Conservation (phyloP, 1,139 yeast species). For the Sugiyamaella xylanicola region DNA sequence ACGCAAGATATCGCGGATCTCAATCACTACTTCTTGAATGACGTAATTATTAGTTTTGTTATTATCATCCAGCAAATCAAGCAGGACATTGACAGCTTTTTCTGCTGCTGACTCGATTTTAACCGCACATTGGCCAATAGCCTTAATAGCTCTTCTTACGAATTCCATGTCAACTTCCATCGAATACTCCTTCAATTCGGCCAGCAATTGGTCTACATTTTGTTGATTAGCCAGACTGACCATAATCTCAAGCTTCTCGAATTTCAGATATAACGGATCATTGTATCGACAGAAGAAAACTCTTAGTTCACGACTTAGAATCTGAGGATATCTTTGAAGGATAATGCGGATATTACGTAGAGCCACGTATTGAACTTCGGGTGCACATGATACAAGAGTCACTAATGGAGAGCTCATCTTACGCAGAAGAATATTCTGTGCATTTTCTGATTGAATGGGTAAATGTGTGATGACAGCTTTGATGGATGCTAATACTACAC, state of each 20-base stretch:
- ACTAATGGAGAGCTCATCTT: constrained; percentile 92
- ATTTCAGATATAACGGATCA: constrained; percentile 89
- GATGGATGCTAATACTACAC: constrained; percentile 86
- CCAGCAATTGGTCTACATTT: constrained; percentile 68
- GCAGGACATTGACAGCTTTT: constrained; percentile 75
- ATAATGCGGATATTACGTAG: constrained; percentile 88
- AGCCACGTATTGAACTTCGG: constrained; percentile 96
- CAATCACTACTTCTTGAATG: constrained; percentile 77
- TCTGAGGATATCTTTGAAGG: constrained; percentile 81
- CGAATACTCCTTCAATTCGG: constrained; percentile 88
- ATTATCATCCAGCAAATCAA: constrained; percentile 61
- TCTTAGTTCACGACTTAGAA: constrained; percentile 77
- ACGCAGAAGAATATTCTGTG: constrained; percentile 54
- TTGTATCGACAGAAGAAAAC: constrained; percentile 93
- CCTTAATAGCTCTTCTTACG: constrained; percentile 77
- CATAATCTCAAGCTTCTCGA: constrained; percentile 90
- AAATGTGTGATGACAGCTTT: constrained; percentile 78
- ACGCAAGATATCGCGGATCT: constrained; percentile 74
- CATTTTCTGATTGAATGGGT: constrained; percentile 52
- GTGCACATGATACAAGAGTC: constrained; percentile 80
- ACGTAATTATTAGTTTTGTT: constrained; percentile 78
- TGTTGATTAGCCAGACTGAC: constrained; percentile 75
- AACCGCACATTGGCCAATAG: constrained; percentile 88
- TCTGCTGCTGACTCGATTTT: constrained; percentile 62
- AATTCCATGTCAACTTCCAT: constrained; percentile 93